Percentiles rank a stretch among this genome's conserved stretches.
These are phyloP conservation scores for Rehmannia glutinosa DNA, from an alignment of 257 asterid genomes.

Conservation along the genomic window DNA sequence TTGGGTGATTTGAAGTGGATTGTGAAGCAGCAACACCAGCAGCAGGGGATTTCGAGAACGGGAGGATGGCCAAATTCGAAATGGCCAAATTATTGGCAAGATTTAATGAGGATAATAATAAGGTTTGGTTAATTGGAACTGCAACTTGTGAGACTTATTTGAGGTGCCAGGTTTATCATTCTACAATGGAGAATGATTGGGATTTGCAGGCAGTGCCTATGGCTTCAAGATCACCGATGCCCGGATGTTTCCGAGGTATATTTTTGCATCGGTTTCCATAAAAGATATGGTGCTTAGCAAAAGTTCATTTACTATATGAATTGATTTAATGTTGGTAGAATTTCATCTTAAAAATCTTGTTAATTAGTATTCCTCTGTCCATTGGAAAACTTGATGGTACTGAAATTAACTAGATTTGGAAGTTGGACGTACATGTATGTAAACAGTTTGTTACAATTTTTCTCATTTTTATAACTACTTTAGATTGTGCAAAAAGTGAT, in stretches of 20 bases:
- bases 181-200: slow-evolving; percentile 82
- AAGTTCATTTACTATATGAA: neutral
- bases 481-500: neutral
- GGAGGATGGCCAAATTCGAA: slow-evolving; percentile 48
- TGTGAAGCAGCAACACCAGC: slow-evolving; percentile 54
- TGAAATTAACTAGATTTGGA: no score
- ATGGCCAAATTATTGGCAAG: slow-evolving; percentile 44
- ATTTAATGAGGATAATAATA: slow-evolving; percentile 28
- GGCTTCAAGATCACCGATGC: slow-evolving; percentile 53
- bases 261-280: neutral
- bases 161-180: slow-evolving; percentile 87
- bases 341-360: neutral
- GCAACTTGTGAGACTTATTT: slow-evolving; percentile 91
- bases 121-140: slow-evolving; percentile 75
- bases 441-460: no score
- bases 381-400: no score
- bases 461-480: no score
- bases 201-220: slow-evolving; percentile 84
- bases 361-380: no score
- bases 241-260: slow-evolving; percentile 70
- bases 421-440: neutral
- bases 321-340: neutral
- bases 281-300: no score
- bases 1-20: slow-evolving; percentile 88
- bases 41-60: slow-evolving; percentile 37